Base-by-base conservation (phyloP, 306 rosid species). In the Cucumis cinereus region DNA sequence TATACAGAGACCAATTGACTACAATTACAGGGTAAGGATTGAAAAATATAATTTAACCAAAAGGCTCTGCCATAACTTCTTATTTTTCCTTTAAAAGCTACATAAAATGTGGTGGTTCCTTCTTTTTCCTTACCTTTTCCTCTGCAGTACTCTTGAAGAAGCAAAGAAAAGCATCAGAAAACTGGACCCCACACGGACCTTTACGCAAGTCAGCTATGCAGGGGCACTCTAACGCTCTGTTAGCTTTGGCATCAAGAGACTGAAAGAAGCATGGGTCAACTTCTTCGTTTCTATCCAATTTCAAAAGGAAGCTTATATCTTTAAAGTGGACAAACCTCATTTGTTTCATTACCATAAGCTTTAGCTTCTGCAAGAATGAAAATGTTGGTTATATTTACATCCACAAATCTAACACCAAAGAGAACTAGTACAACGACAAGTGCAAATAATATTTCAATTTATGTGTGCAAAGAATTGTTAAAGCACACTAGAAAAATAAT, bases 161-260 rank as follows among this genome's bases (percentile, higher is more conserved):
- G 81, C 97, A 94, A 4, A 90, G 83, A 80, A 94, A 94, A 14
- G 97, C 93, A 73, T 94, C 87, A 2, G 97, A 87, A 80, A 94
- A 94, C 79, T 87, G 97, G 79, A 23, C 79, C 52, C 97, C 97
- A 54, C 97, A 94, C 3, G 89, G 76, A 80, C 96, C 98, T 63
- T 70, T 90, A 75, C 90, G 90, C 79, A 94, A 80, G 78, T 90
- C 95, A 33, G 97, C 93, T 80, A 91, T 87, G 86, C 98, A 94
- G 80, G 98, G 97, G 75, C 98, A 94, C 64, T 91, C 93, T 57
- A 94, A 83, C 71, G 97, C 95, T 82, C 87, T 91, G 86, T 89
- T 88, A 75, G 96, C 91, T 88, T 86, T 90, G 53, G 78, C 96
- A 67, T 93, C 98, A 75, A 86, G 83, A 83, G 92, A 88, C 98